Base-by-base conservation (phyloP, 1,139 yeast species). In the Meyerozyma guilliermondii region DNA sequence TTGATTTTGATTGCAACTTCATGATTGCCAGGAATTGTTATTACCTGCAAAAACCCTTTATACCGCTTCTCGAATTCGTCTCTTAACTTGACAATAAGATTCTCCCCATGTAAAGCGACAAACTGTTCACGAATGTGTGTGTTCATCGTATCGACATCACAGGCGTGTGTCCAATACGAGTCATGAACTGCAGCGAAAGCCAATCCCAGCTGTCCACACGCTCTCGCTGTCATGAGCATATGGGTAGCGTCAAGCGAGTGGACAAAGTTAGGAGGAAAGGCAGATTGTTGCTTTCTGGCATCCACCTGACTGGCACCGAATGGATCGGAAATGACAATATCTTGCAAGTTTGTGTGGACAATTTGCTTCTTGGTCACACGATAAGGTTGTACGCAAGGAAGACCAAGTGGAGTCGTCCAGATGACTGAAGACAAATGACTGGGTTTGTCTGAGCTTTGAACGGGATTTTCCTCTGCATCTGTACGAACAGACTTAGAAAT, bases 141-240 rank as follows among this genome's bases (percentile, higher is more conserved):
- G 60, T 83, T 88, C 94, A 92, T 84, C 7, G 54, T 59, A 50
- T 82, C 84, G 28, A 92, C 81, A 58, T 87, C 94, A 35, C 80
- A 70, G 1, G 98, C 97, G 62, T 94, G 98, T 0, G 98, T 89
- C 99, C 99, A 92, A 61, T 87, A 92, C 1, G 98, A 91, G 62
- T 92, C 99, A 63, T 92, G 99, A 28, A 92, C 99, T 0, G 98
- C 83, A 0, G 98, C 97, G 71, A 94, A 92, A n/a, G 81, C 71
- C 43, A 92, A 62, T 0, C 78, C 80, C 4, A 61, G 59, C 38
- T 79, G 73, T n/a, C 84, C 80, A 62, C 97, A 89, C 20, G 80
- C 81, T 39, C 80, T 71, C 0, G 98, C 95, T 9, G 96, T 85
- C 75, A 91, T 70, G 44, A 92, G 71, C 98, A 92, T 92, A 59